Evolutionary conservation across 495 filamentous ascomycete species (phyloP).

Genomic region (Hypoxylon trugodes): DNA sequence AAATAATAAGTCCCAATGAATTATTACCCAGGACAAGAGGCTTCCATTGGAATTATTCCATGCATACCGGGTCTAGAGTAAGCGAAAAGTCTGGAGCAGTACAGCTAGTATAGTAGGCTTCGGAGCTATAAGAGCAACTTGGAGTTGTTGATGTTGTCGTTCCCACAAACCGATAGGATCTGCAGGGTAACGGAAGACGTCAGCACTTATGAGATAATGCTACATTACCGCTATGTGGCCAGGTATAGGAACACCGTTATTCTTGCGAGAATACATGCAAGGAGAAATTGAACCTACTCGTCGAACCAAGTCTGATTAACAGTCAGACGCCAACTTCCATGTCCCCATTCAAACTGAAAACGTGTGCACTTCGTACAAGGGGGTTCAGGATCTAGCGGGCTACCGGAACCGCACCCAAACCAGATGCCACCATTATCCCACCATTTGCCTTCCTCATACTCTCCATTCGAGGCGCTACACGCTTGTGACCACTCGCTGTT

Average conservation of each 20-base stretch:
- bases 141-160: slow-evolving; percentile 3
- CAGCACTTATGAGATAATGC: background rate
- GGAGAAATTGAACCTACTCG: background rate
- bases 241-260: too few species aligned
- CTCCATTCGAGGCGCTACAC: slow-evolving; percentile 9
- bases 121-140: background rate
- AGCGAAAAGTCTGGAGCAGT: slow-evolving; percentile 5
- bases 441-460: slow-evolving; percentile 12
- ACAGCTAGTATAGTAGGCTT: background rate
- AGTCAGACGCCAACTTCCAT: slow-evolving; percentile 17
- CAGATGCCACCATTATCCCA: slow-evolving; percentile 19
- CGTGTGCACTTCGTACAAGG: slow-evolving; percentile 20
- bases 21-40: too few species aligned
- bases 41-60: too few species aligned
- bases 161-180: background rate
- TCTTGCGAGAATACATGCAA: background rate
- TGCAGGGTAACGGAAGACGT: background rate
- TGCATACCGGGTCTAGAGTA: background rate
- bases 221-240: too few species aligned
- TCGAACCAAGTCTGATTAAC: slow-evolving; percentile 19
- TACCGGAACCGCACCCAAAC: slow-evolving; percentile 20
- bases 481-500: slow-evolving; percentile 4
- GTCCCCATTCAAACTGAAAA: slow-evolving; percentile 26
- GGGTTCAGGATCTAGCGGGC: slow-evolving; percentile 12
- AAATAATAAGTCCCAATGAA: too few species aligned